Conservation (phyloP, 139 green algal genomes). For the Chlamydomonas incerta region DNA sequence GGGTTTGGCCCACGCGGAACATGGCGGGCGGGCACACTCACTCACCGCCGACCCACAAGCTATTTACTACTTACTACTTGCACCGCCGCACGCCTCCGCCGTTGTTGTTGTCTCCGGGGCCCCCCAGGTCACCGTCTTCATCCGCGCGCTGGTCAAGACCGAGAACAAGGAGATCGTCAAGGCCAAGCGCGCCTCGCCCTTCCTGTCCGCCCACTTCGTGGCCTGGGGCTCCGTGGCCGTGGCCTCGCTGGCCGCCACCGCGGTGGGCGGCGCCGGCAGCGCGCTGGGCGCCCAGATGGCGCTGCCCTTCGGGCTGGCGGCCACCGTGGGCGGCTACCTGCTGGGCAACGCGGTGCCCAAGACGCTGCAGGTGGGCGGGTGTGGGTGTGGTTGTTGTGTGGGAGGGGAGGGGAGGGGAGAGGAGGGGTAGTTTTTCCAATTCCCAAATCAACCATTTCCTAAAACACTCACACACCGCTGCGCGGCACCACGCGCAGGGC, state of each 20-base stretch:
- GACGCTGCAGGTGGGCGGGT: constrained; percentile 42
- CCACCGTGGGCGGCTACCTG: constrained; percentile 76
- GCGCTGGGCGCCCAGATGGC: constrained; percentile 35
- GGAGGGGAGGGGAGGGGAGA: no score
- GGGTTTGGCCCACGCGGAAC: no score
- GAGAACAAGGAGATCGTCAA: constrained; percentile 63
- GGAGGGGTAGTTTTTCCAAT: no score
- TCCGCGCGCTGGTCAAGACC: constrained; percentile 69
- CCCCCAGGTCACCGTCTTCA: constrained; percentile 58
- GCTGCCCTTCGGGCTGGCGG: constrained; percentile 67
- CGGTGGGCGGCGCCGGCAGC: constrained; percentile 13
- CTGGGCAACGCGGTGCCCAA: constrained; percentile 66
- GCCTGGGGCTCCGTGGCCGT: constrained; percentile 60
- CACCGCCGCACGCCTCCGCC: no score
- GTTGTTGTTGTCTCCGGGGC: no score
- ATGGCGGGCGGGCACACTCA: no score
- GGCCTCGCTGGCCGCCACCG: constrained; percentile 46
- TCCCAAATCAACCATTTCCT: no score
- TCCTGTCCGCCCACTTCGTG: constrained; percentile 66
- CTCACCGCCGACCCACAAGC: no score
- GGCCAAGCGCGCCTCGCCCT: constrained; percentile 61
- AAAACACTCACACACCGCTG: no score
- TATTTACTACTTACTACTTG: no score
- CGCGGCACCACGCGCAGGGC: constrained; percentile 17
- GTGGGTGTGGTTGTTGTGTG: no score